Percentiles rank a stretch among this genome's conserved stretches.
Evolutionary conservation across 2,329 filamentous ascomycete species (phyloP).

Genomic region (Aspergillus arachidicola): DNA sequence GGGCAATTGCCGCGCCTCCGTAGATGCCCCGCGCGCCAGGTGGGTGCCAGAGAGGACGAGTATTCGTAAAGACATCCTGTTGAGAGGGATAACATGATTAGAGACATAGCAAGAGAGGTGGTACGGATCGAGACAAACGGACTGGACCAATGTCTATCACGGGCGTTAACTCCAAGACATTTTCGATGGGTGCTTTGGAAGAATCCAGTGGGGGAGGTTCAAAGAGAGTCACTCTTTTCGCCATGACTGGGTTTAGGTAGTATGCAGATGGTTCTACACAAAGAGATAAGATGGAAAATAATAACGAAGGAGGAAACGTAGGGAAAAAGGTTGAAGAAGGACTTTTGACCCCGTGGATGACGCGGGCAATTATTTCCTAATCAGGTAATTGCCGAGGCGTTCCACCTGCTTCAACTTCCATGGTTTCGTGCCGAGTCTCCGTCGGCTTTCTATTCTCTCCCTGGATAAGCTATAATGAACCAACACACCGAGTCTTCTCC

Average conservation of each 20-base stretch:
- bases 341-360: background rate
- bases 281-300: background rate
- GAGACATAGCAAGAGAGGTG: background rate
- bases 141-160: constrained; percentile 64
- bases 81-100: constrained; percentile 3
- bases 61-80: constrained; percentile 92
- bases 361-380: constrained; percentile 8
- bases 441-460: background rate
- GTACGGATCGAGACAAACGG: constrained; percentile 33
- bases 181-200: constrained; percentile 80
- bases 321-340: background rate
- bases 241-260: constrained; percentile 23
- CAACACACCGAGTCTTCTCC: background rate
- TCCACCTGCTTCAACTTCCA: constrained; percentile 3
- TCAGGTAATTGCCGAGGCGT: constrained; percentile 22
- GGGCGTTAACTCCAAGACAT: constrained; percentile 82
- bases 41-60: constrained; percentile 87
- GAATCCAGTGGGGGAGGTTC: constrained; percentile 73
- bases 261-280: background rate
- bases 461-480: background rate
- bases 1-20: constrained; percentile 89
- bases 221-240: constrained; percentile 63
- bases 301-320: background rate
- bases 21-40: constrained; percentile 91
- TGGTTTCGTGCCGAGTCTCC: background rate